phyloP scores from a whole-genome alignment of 352 stramenopile genomes.

The Pythium dissimile region DNA sequence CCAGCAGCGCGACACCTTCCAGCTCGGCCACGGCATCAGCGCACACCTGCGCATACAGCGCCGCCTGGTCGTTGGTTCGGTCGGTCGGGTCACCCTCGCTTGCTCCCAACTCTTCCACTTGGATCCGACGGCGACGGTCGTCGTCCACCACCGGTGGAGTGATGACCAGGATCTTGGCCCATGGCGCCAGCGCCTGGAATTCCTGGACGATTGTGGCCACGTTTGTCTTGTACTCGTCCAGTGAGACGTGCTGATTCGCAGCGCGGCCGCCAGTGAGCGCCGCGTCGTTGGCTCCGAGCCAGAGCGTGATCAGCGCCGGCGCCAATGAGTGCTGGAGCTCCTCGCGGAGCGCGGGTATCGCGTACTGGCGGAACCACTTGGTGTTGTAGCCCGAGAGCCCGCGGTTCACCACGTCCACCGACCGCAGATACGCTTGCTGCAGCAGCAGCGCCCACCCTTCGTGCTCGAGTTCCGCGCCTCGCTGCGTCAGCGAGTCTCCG shows the following conservation, averaged over 20 bases:
- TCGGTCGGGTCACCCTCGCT: constrained; percentile 1
- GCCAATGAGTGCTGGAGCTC: constrained; percentile 26
- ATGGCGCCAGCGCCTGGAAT: constrained; percentile 20
- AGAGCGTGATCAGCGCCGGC: constrained; percentile 40
- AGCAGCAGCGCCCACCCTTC: constrained; percentile 45
- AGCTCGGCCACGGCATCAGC: neutral
- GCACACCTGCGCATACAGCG: constrained; percentile 6
- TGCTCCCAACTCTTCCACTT: neutral
- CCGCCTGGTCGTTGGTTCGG: constrained; percentile 16
- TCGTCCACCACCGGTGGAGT: constrained; percentile 52
- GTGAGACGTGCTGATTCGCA: constrained; percentile 41
- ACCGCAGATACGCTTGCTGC: constrained; percentile 48
- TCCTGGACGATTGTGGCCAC: constrained; percentile 29
- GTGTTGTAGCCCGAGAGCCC: constrained; percentile 59
- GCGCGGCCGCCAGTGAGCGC: constrained; percentile 31
- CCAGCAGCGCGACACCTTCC: constrained; percentile 13
- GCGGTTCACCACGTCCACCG: constrained; percentile 51
- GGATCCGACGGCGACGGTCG: constrained; percentile 3
- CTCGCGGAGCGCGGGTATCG: constrained; percentile 24
- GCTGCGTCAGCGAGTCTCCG: constrained; percentile 67
- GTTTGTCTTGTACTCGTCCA: constrained; percentile 46
- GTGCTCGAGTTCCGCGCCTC: constrained; percentile 19
- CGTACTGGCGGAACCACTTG: constrained; percentile 27
- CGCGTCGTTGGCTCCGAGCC: constrained; percentile 56
- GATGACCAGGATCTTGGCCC: constrained; percentile 47